Evolutionary conservation across 306 rosid genomes (phyloP), one percentile per base, ranked within the genome.

Genomic region (Cyamopsis tetragonoloba): DNA sequence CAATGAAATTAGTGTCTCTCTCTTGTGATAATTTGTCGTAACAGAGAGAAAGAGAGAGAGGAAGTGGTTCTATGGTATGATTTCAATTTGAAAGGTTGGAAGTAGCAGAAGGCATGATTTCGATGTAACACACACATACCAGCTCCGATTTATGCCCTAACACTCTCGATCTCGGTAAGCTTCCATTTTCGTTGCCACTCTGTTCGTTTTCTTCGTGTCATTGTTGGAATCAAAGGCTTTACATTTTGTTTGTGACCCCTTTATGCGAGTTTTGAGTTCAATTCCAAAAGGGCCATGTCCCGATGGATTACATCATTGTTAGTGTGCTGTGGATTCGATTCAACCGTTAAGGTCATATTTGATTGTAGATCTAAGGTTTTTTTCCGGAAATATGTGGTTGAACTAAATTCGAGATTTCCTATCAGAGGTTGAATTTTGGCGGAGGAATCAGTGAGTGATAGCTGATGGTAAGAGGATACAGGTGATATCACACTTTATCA

Each of bases 91-190:
- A 77, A 62, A 49, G 24, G 23, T n/a, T 6, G 20, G 31, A 37
- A 32, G 54, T 14, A 50, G 50, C 71, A 48, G 42, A 60, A 77
- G 47, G 24, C 50, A 72, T 13, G 74, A 58, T 78, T 78, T 66
- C 66, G 51, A 65, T 66, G 74, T 32, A 50, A 72, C 59, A 10
- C 38, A 57, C 24, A 72, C 59, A 10, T 30, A 57, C 24, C 65
- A 66, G 51, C 78, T 72, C 43, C 23, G 62, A 46, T 66, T 73
- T 31, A 8, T 60, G 35, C 56, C 68, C 41, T 64, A 56, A 77
- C 72, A 43, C 69, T 28, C 41, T 4, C 63, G 68, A 63, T 71
- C 82, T 71, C 30, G 63, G 82, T 77, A 47, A 48, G 59, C 48
- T 53, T 64, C 70, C 42, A n/a, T 58, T 61, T 66, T 57, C 62